Base-by-base conservation (phyloP, 805 yeast genomes). In the Metschnikowia aberdeeniae region DNA sequence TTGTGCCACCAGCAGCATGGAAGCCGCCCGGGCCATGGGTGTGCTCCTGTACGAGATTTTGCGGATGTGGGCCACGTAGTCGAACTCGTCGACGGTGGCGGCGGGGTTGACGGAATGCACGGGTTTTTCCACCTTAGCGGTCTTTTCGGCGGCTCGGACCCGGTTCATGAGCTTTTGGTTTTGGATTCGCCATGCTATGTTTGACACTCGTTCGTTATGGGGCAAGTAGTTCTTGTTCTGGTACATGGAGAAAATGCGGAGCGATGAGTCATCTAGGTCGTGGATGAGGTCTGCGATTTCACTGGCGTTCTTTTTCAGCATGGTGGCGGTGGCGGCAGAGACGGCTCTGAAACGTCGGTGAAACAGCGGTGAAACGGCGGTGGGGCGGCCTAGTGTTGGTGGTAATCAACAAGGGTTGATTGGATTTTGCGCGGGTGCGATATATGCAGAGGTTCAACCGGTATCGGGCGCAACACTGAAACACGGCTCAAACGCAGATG, bases 111-210 rank as follows among this genome's bases (percentile, higher is more conserved):
- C 14, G 35, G 38, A 8, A 26, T 30, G 36, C n/a, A 30, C 36
- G 12, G 41, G 34, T 4, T 35, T 30, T 13, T 28, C 47, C 29
- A 34, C 31, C 29, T 41, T 34, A 27, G 20, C 34, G 26, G 34
- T 13, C 32, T 29, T 26, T 35, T 51, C 27, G 34, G 13, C 9
- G 34, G 47, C 17, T 43, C 34, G 37, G 13, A 29, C 40, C 34
- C 45, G 42, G 30, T 42, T 43, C 43, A 66, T 31, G 32, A 61
- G 20, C 49, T 70, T 70, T 34, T 57, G 57, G 53, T 68, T 71
- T 40, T 72, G 73, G 45, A 72, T 70, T 44, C 76, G 59, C 75
- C 75, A 70, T 6, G 76, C 75, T 12, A 72, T 63, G 54, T 72
- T 72, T 32, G 67, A 58, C 24, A 72, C 69, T 34, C 76, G 56